These are phyloP conservation scores for Verticillium longisporum DNA, from an alignment of 2,329 filamentous ascomycete species.

Conservation along the genomic window DNA sequence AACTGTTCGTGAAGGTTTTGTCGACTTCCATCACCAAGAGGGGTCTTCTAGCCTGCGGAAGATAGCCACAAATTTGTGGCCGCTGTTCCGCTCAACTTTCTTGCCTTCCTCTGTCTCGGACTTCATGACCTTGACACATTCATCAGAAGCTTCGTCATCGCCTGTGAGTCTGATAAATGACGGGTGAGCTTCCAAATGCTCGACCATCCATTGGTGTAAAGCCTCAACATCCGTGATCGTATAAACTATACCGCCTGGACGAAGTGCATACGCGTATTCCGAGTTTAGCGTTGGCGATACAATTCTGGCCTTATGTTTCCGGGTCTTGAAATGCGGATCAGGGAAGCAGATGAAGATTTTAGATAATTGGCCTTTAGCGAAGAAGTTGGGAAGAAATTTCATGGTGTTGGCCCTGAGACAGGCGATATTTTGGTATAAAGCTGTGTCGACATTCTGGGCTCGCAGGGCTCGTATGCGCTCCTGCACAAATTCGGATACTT, in stretches of 20 bases:
- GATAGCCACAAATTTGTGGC: conserved; percentile 84
- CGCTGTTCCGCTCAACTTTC: conserved; percentile 88
- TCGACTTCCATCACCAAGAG: conserved; percentile 49
- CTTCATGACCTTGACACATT: conserved; percentile 68
- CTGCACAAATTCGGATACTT: conserved; percentile 86
- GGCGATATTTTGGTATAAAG: conserved; percentile 75
- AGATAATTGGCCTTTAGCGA: conserved; percentile 68
- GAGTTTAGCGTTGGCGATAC: conserved; percentile 82
- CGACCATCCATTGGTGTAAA: conserved; percentile 87
- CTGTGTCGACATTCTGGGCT: conserved; percentile 46
- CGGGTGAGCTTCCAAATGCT: conserved; percentile 71
- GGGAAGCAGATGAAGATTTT: conserved; percentile 98
- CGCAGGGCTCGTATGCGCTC: conserved; percentile 81
- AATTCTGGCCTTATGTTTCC: conserved; percentile 96
- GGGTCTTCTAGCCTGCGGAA: conserved; percentile 79
- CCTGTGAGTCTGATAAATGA: conserved; percentile 70
- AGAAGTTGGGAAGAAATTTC: conserved; percentile 99
- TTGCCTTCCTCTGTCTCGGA: conserved; percentile 93
- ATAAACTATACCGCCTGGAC: conserved; percentile 80
- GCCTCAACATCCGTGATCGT: conserved; percentile 98
- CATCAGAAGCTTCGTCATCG: conserved; percentile 60
- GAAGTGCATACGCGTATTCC: conserved; percentile 85
- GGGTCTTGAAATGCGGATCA: conserved; percentile 94
- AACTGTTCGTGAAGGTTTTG: not conserved
- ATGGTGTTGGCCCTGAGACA: conserved; percentile 92